A percentile compares a stretch with the other conserved stretches of the same genome.
These are phyloP conservation scores for Talaromyces proteolyticus DNA, from an alignment of 495 filamentous ascomycete species.

Conservation along the genomic window DNA sequence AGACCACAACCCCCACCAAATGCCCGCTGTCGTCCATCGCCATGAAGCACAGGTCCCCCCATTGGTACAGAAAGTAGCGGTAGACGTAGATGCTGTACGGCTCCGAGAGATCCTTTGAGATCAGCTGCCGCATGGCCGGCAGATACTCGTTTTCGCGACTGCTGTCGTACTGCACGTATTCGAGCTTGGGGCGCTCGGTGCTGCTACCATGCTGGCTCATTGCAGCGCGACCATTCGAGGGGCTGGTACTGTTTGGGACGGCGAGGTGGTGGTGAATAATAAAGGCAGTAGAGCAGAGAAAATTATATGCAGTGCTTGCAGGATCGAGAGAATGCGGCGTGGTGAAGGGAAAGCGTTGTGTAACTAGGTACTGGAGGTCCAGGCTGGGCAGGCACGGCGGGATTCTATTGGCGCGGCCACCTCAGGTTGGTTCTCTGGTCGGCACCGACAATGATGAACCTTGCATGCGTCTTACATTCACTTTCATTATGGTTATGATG, in stretches of 20 bases:
- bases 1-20: slow-evolving; percentile 88
- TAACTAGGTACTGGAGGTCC: too few species aligned
- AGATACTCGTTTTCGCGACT: slow-evolving; percentile 75
- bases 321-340: background rate
- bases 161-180: slow-evolving; percentile 80
- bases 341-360: too few species aligned
- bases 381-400: too few species aligned
- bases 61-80: slow-evolving; percentile 97
- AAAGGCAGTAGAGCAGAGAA: too few species aligned
- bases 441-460: too few species aligned
- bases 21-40: slow-evolving; percentile 53
- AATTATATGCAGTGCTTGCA: background rate
- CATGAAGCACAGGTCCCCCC: slow-evolving; percentile 94
- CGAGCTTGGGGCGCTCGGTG: too few species aligned
- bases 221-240: background rate
- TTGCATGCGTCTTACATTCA: too few species aligned
- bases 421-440: too few species aligned
- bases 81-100: slow-evolving; percentile 99
- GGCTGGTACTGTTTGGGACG: background rate
- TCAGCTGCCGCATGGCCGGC: slow-evolving; percentile 82
- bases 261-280: background rate
- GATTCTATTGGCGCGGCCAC: too few species aligned
- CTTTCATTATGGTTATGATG: too few species aligned
- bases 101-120: slow-evolving; percentile 95
- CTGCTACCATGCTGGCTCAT: too few species aligned